phyloP scores from a whole-genome alignment of 495 filamentous ascomycete species.

The Penicillium lagena region DNA sequence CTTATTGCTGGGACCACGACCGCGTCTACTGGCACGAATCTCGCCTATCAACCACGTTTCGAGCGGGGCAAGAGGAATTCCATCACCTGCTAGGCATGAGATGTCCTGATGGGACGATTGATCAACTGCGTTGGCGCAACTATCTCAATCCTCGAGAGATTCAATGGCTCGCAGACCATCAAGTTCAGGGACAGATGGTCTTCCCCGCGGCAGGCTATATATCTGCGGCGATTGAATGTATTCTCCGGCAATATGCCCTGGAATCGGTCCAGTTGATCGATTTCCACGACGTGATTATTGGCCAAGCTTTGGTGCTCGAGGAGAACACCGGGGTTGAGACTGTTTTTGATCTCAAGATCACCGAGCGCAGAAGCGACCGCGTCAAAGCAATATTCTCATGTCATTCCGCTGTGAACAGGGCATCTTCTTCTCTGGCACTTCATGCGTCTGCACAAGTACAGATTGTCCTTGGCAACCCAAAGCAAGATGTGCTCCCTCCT shows the following conservation, averaged over 20 bases:
- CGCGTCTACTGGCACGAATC: slow-evolving; percentile 44
- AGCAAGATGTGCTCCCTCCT: slow-evolving; percentile 8
- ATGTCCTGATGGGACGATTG: slow-evolving; percentile 9
- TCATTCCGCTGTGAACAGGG: slow-evolving; percentile 13
- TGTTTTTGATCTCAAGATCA: slow-evolving; percentile 27
- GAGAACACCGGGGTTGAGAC: slow-evolving; percentile 39
- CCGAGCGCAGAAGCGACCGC: neutral
- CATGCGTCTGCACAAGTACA: slow-evolving; percentile 14
- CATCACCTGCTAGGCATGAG: slow-evolving; percentile 28
- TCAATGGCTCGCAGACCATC: slow-evolving; percentile 34
- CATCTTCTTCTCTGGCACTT: slow-evolving; percentile 9
- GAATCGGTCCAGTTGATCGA: slow-evolving; percentile 21
- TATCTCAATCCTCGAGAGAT: slow-evolving; percentile 26
- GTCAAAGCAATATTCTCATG: slow-evolving; percentile 11
- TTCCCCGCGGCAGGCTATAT: slow-evolving; percentile 58
- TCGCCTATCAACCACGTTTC: slow-evolving; percentile 19
- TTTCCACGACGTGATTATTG: slow-evolving; percentile 31
- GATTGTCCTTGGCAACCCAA: slow-evolving; percentile 5
- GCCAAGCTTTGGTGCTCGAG: slow-evolving; percentile 44
- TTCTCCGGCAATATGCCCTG: slow-evolving; percentile 8
- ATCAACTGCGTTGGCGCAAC: slow-evolving; percentile 29
- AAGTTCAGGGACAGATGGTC: slow-evolving; percentile 36
- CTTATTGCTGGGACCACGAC: slow-evolving; percentile 47
- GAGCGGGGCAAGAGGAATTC: slow-evolving; percentile 3
- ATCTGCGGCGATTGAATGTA: slow-evolving; percentile 50